These are phyloP conservation scores for Apodospora peruviana DNA, from an alignment of 495 filamentous ascomycete genomes.

Conservation along the genomic window DNA sequence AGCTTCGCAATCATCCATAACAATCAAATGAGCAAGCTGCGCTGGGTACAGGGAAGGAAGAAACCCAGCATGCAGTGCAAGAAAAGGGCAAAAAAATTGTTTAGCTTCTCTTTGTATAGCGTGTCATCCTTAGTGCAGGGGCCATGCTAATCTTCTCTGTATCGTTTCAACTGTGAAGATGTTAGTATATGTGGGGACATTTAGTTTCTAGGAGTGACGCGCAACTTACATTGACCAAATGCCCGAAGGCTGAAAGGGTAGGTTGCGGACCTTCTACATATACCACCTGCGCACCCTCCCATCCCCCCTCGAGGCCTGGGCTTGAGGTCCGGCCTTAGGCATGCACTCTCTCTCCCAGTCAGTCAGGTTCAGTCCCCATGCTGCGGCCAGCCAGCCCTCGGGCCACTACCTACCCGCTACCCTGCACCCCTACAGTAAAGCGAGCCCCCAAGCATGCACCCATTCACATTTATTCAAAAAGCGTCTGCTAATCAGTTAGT, in stretches of 20 bases:
- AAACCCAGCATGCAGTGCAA: not conserved
- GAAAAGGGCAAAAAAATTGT: slow-evolving; percentile 16
- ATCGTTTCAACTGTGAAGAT: slow-evolving; percentile 25
- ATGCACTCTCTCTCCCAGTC: too few species aligned
- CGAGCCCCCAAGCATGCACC: too few species aligned
- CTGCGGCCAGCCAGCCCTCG: too few species aligned
- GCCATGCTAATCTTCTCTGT: slow-evolving; percentile 97
- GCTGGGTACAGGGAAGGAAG: not conserved
- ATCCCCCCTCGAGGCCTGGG: too few species aligned
- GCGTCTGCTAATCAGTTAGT: too few species aligned
- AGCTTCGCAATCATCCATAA: not conserved
- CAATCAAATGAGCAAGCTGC: not conserved
- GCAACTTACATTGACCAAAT: slow-evolving; percentile 30
- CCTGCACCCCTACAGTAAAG: too few species aligned
- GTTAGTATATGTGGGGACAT: not conserved
- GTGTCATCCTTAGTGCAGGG: slow-evolving; percentile 99
- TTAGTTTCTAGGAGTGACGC: slow-evolving; percentile 8
- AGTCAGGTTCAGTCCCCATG: too few species aligned
- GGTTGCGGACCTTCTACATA: too few species aligned
- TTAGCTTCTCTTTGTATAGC: slow-evolving; percentile 91
- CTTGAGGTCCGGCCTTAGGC: too few species aligned
- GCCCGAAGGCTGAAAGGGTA: slow-evolving; percentile 23
- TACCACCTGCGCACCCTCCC: too few species aligned
- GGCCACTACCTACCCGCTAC: too few species aligned
- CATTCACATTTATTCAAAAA: too few species aligned